A percentile compares a stretch with the other conserved stretches of the same genome.
Evolutionary conservation across 2,329 filamentous ascomycete species (phyloP).

Genomic region (Arthrobotrys musiformis): DNA sequence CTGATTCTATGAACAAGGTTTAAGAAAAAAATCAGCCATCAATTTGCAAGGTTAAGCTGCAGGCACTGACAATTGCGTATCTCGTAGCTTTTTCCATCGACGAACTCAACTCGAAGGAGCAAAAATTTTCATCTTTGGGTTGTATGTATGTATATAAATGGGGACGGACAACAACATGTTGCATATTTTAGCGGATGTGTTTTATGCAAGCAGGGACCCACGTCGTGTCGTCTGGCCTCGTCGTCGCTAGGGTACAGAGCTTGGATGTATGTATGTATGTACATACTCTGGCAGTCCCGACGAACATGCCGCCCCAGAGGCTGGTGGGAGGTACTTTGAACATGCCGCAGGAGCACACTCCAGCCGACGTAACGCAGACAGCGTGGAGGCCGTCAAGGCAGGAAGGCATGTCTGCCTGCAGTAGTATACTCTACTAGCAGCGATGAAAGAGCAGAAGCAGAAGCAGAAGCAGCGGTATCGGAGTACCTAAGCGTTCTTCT

Average conservation of each 20-base stretch:
- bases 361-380: conserved; percentile 48
- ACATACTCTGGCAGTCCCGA: conserved; percentile 12
- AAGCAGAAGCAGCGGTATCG: conserved; percentile 39
- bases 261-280: too few relatives aligned
- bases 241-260: conserved; percentile 39
- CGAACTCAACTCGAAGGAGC: conserved; percentile 44
- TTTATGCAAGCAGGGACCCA: conserved; percentile 52
- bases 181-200: conserved; percentile 56
- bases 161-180: conserved; percentile 56
- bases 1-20: conserved; percentile 44
- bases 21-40: conserved; percentile 50
- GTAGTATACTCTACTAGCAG: background rate
- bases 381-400: conserved; percentile 13
- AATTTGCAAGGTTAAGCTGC: conserved; percentile 49
- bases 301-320: conserved; percentile 16
- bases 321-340: background rate
- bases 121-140: conserved; percentile 53
- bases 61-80: conserved; percentile 54
- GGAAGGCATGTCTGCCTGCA: conserved; percentile 37
- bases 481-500: conserved; percentile 26
- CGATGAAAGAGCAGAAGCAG: background rate
- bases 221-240: conserved; percentile 46
- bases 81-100: conserved; percentile 33
- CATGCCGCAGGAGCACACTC: conserved; percentile 1
- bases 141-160: conserved; percentile 51